Base-by-base conservation (phyloP, 768 basidiomycete species). In the Leccinum barrowsii region DNA sequence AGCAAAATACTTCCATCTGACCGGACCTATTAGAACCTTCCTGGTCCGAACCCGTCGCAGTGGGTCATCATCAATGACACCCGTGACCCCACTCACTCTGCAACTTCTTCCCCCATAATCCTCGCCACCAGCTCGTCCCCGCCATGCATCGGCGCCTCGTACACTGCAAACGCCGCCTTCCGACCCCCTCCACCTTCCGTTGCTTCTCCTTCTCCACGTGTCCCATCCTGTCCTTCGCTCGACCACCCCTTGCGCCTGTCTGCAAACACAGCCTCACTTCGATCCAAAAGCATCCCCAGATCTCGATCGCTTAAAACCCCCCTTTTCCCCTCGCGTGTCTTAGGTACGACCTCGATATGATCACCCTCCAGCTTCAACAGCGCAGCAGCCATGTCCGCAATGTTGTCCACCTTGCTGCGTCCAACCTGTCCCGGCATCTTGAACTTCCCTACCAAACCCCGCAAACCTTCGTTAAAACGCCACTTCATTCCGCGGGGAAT, bases 311-410 rank as follows among this genome's bases (percentile, higher is more conserved):
- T 88, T 65, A 99, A 78, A 52, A 98, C 85, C 34, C 82, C 82
- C 48, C 79, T 76, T 69, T 87, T 86, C 37, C 85, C 87, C 62
- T 82, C 83, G 7, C 63, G 62, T 17, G 85, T 90, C 65, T 85
- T 81, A 2, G 85, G 85, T 17, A 93, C 92, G 11, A 98, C 86
- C 54, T 92, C 84, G 58, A 98, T 92, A 69, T 94, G 86, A 74
- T 98, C 92, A 15, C 89, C 89, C 67, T 96, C 94, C 3, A 96
- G 82, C 35, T 79, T 79, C 22, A 96, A 78, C 44, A 97, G 74
- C 19, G 85, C 80, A 19, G 89, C 83, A 0, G 92, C 90, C 80
- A 94, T 84, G 66, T 94, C 91, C 0, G 87, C 85, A 66, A 90
- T 84, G 2, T 82, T 86, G 73, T 87, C 84, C 1, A 77, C 75